These are phyloP conservation scores for Wickerhamomyces sydowiorum DNA, from an alignment of 805 yeast genomes.

Conservation along the genomic window DNA sequence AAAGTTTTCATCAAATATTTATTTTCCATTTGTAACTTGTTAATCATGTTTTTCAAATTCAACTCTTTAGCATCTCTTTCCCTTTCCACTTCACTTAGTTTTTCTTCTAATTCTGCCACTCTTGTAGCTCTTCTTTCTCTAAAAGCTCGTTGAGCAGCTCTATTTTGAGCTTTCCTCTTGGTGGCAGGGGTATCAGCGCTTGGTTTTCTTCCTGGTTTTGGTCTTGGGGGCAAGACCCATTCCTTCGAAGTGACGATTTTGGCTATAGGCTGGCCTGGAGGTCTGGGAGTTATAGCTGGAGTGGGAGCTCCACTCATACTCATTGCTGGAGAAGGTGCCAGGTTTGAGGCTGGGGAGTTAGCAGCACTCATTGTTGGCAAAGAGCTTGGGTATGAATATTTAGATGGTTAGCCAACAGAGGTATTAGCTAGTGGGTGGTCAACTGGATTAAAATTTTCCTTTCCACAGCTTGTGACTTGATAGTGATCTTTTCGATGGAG, in stretches of 20 bases:
- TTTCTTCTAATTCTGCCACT: conserved; percentile 71
- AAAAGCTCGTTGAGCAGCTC: conserved; percentile 93
- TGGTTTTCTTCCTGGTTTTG: conserved; percentile 65
- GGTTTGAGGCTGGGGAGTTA: background rate
- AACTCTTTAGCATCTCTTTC: conserved; percentile 54
- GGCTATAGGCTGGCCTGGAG: conserved; percentile 23
- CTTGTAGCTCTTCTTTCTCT: conserved; percentile 81
- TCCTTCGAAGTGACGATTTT: conserved; percentile 59
- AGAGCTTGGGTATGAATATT: background rate
- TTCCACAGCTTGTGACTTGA: too few species aligned
- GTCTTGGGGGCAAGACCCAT: conserved; percentile 79
- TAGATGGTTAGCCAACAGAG: too few species aligned
- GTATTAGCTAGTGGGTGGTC: too few species aligned
- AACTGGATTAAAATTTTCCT: too few species aligned
- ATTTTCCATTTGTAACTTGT: conserved; percentile 27
- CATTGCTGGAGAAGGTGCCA: conserved; percentile 9
- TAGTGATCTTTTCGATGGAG: background rate
- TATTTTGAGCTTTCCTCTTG: conserved; percentile 82
- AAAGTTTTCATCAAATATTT: conserved; percentile 25
- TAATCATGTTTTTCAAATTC: conserved; percentile 18
- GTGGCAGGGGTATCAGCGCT: conserved; percentile 73
- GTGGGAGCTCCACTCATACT: background rate
- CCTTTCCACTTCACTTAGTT: conserved; percentile 59
- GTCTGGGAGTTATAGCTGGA: conserved; percentile 8
- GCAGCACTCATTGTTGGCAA: background rate